Base-by-base conservation (phyloP, 768 basidiomycete species). In the Auricularia auricula-judae region DNA sequence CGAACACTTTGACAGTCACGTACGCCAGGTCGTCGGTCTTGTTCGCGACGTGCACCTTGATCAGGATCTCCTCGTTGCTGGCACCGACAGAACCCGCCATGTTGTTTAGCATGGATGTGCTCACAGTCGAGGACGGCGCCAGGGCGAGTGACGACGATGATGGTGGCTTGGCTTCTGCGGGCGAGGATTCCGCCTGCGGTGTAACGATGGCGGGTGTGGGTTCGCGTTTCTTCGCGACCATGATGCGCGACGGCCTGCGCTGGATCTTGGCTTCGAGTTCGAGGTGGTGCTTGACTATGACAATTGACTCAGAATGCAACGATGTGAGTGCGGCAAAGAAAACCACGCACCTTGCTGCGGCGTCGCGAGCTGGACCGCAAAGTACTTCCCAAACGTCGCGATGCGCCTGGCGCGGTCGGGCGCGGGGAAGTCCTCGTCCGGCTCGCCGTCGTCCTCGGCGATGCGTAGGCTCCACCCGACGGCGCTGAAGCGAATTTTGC, bases 381-480 rank as follows among this genome's bases (percentile, higher is more conserved):
- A 61, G 47, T 65, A 43, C 18, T 42, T 34, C 4, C 11, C 4
- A 21, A 33, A 63, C 16, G 35, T 21, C 16, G 18, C 47, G 64
- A 33, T 43, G 72, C 75, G 70, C 62, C 78, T 76, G 2, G 71
- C 61, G 5, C 97, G 81, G 73, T 98, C 97, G 8, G 95, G 90
- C 0, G 96, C 96, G 29, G 96, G 97, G 72, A 95, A 98, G 76
- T 99, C 97, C 73, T 98, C 97, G 72, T 99, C 97, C 0, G 98
- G 93, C 74, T 98, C 96, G 16, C 97, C 97, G 73, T 98, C 95
- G 56, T 94, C 91, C 70, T 99, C 97, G 1, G 93, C 91, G 63
- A 98, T 93, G 65, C 93, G 79, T 76, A 99, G 73, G 44, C 92
- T 87, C 96, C 97, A 99, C 1, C 92, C 93, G 3, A 90, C 79